phyloP scores from a whole-genome alignment of 208 protist genomes.

The Trichomonas vaginalis region DNA sequence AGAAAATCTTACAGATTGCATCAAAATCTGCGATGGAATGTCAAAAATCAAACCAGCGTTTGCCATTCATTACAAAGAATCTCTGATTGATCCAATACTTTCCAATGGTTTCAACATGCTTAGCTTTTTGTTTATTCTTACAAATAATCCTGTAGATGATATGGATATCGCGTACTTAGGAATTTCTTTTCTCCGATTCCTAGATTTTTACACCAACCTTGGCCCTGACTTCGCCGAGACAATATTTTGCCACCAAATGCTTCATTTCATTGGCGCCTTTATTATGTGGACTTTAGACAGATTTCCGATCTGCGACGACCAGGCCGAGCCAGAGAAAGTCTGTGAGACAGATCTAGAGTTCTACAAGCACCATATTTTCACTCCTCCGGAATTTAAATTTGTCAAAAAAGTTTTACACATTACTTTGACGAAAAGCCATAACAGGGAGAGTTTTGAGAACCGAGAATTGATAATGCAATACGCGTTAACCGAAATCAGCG shows the following conservation, averaged over 20 bases:
- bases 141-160: neutral
- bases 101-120: neutral
- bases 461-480: neutral
- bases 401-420: neutral
- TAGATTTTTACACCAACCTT: neutral
- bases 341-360: neutral
- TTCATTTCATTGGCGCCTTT: neutral
- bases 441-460: neutral
- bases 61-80: neutral
- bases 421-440: neutral
- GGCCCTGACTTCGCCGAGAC: neutral
- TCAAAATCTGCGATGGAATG: neutral
- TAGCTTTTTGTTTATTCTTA: slow-evolving; percentile 1
- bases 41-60: neutral
- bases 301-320: neutral
- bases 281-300: neutral
- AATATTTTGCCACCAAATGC: neutral
- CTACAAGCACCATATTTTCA: neutral
- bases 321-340: neutral
- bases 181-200: neutral
- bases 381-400: neutral
- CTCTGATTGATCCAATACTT: neutral
- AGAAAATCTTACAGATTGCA: neutral
- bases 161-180: neutral
- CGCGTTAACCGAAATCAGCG: neutral